A percentile compares a stretch with the other conserved stretches of the same genome.
Evolutionary conservation across 2,329 filamentous ascomycete genomes (phyloP).

Genomic region (Coniochaeta ligniaria): DNA sequence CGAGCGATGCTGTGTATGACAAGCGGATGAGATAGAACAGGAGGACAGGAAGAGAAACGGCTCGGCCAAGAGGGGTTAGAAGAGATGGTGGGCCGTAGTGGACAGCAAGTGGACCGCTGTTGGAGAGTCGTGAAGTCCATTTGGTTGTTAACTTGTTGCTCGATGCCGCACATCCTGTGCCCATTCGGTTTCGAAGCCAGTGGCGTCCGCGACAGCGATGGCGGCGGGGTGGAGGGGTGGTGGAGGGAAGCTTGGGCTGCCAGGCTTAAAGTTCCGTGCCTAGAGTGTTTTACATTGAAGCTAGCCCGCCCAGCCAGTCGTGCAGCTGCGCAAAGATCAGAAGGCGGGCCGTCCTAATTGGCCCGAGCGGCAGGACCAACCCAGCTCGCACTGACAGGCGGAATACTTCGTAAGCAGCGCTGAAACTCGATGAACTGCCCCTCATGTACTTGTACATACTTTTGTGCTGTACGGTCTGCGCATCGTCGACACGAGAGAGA

Average conservation of each 20-base stretch:
- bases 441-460: background rate
- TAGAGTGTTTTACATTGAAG: slow-evolving; percentile 28
- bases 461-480: no score
- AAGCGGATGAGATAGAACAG: no score
- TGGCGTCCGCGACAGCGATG: slow-evolving; percentile 1
- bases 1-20: background rate
- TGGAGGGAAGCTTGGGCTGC: slow-evolving; percentile 7
- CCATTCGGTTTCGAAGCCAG: background rate
- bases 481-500: background rate
- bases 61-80: background rate
- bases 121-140: no score
- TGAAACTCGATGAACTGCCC: background rate
- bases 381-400: background rate
- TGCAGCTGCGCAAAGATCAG: background rate
- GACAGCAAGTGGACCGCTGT: no score
- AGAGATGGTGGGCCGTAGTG: background rate
- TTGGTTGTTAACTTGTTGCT: background rate
- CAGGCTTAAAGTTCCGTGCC: slow-evolving; percentile 20
- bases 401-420: background rate
- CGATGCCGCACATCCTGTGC: background rate
- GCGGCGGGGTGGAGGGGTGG: background rate
- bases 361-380: background rate
- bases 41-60: background rate
- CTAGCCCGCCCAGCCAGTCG: slow-evolving; percentile 7
- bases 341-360: background rate